Percentiles rank a stretch among this genome's conserved stretches.
Conservation (phyloP, 768 basidiomycete species). For the Mycena polygramma region DNA sequence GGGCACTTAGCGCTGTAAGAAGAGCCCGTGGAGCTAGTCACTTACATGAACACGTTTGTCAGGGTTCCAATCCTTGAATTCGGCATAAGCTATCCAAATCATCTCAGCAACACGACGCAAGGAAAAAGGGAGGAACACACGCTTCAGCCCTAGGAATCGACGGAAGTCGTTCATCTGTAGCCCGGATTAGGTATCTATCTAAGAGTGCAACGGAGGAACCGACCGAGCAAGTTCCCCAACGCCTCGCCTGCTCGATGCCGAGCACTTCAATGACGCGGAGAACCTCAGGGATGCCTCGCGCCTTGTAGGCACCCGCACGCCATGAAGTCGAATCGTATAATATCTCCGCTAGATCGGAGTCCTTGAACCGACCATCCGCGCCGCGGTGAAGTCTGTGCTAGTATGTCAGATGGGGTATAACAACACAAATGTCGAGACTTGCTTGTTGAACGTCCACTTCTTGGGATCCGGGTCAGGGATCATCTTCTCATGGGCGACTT, state of each 20-base stretch:
- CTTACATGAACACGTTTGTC: constrained; percentile 68
- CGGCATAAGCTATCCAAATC: constrained; percentile 62
- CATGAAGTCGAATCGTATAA: constrained; percentile 72
- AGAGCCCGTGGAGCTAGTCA: not conserved
- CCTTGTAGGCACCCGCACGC: constrained; percentile 73
- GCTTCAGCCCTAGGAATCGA: constrained; percentile 77
- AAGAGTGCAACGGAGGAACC: constrained; percentile 40
- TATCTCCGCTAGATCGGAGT: constrained; percentile 72
- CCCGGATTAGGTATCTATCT: not conserved
- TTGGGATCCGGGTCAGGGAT: constrained; percentile 50
- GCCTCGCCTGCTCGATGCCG: constrained; percentile 74
- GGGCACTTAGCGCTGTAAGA: constrained; percentile 6
- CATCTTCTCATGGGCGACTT: constrained; percentile 47
- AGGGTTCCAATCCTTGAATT: constrained; percentile 82
- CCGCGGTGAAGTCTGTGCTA: constrained; percentile 63
- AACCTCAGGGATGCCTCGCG: constrained; percentile 75
- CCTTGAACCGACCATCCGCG: constrained; percentile 67
- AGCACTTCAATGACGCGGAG: constrained; percentile 78
- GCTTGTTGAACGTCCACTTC: constrained; percentile 72
- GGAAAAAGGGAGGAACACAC: constrained; percentile 46
- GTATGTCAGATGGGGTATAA: not conserved
- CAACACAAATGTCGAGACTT: constrained; percentile 30
- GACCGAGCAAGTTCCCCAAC: constrained; percentile 82
- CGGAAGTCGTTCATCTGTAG: constrained; percentile 77
- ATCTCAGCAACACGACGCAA: constrained; percentile 21